Conservation (phyloP, 169 alveolate genomes). For the Toxoplasma gondii region DNA sequence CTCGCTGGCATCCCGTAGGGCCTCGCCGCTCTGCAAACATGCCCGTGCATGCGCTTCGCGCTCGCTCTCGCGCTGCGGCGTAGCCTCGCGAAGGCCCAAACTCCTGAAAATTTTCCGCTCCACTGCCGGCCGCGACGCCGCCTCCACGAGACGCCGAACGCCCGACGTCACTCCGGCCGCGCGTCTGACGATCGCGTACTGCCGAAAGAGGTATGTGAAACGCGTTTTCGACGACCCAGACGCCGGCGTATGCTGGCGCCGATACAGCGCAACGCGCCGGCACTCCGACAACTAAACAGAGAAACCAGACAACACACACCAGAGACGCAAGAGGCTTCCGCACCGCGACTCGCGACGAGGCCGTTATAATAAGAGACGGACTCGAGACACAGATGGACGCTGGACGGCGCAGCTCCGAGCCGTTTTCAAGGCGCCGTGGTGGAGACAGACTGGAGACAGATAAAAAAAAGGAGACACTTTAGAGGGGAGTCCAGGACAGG, state of each 20-base stretch:
- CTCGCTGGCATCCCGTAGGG: background rate
- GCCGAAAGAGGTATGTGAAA: constrained; percentile 49
- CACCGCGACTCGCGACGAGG: too few species aligned
- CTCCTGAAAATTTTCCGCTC: background rate
- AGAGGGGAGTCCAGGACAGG: too few species aligned
- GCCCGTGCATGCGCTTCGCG: background rate
- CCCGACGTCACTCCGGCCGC: constrained; percentile 71
- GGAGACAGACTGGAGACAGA: too few species aligned
- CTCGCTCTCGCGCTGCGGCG: background rate
- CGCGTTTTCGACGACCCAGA: background rate
- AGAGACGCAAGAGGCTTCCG: too few species aligned
- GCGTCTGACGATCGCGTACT: constrained; percentile 71
- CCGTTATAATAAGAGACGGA: too few species aligned
- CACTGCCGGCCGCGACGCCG: background rate
- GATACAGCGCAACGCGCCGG: constrained; percentile 70
- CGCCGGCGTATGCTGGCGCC: constrained; percentile 13
- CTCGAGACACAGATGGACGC: too few species aligned
- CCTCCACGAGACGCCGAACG: constrained; percentile 57
- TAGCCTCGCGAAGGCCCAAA: background rate
- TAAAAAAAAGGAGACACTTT: too few species aligned
- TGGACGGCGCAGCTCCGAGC: too few species aligned
- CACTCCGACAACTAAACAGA: constrained; percentile 68
- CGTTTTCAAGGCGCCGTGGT: too few species aligned
- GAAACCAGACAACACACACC: background rate
- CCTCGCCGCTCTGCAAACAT: background rate